Base-by-base conservation (phyloP, 2,329 filamentous ascomycete genomes). In the Pseudodiploospora longispora region DNA sequence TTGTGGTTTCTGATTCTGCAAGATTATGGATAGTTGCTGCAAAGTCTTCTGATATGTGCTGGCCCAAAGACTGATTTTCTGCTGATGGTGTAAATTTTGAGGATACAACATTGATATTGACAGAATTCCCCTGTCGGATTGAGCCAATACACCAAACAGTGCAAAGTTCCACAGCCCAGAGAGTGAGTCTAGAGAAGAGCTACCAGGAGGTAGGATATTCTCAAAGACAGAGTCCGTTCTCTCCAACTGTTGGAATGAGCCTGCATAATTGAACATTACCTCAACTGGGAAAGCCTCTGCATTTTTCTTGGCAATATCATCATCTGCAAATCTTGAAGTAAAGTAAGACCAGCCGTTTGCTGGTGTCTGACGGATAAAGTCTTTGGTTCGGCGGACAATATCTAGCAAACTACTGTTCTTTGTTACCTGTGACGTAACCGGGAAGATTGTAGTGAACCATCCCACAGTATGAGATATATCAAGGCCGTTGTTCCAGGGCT, bases 361-460 rank as follows among this genome's bases (percentile, higher is more conserved):
- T 2, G 50, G 37, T 1, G 52, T 40, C 3, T 39, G 37, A 8
- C 52, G 47, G 5, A 50, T 46, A 6, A 38, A 50, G 29, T 59
- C 55, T 38, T 59, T 57, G 6, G 48, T 47, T n/a, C 38, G 42
- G 5, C 47, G 45, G 19, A 58, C 43, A 3, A 45, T 38, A 6
- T 53, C 45, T 2, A 43, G 4, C 2, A 51, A 7, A 27, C 37
- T 30, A 10, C 30, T 2, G 10, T 29, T 9, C 6, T 27, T 19
- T 10, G 4, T 10, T 19, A 7, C 6, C 12, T 9, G 33, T 7
- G 48, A 33, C 10, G 45, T 39, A 7, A 61, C 46, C 0, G 62
- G 61, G 34, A 43, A 56, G 19, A 65, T 48, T 1, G 59, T 59
- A 1, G 63, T 62, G 46, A 65, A 65, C 62, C 63, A 66, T 3